Conservation (phyloP, 2,329 filamentous ascomycete species). For the Colletotrichum australisinense region DNA sequence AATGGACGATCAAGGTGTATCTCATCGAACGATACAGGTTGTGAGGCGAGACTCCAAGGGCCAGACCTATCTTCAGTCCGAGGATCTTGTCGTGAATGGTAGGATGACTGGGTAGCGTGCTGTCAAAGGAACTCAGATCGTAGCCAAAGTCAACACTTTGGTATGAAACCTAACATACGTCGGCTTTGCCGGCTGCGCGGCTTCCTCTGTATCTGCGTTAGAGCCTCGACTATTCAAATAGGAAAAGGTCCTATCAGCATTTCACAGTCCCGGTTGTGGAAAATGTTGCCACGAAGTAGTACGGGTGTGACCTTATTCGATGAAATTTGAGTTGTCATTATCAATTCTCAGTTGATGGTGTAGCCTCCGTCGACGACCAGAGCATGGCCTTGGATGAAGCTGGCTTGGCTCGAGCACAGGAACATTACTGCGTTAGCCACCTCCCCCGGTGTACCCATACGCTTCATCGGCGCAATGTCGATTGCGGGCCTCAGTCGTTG, state of each 20-base stretch:
- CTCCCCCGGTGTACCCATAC: slow-evolving; percentile 62
- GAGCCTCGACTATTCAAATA: not conserved
- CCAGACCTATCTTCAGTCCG: not conserved
- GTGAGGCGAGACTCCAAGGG: not conserved
- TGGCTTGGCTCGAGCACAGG: slow-evolving; percentile 58
- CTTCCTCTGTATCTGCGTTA: not conserved
- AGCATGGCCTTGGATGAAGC: slow-evolving; percentile 63
- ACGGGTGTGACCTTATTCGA: not conserved
- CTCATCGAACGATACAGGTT: not conserved
- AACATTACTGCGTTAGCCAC: slow-evolving; percentile 62
- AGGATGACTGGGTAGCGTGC: not conserved
- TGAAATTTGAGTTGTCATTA: not conserved
- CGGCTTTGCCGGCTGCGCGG: not conserved
- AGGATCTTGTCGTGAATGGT: not conserved
- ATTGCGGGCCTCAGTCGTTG: slow-evolving; percentile 53
- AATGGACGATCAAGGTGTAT: not conserved
- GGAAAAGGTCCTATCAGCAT: not conserved
- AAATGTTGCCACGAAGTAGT: not conserved
- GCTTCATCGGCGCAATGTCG: slow-evolving; percentile 60
- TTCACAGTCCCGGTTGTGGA: not conserved
- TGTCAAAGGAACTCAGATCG: not conserved
- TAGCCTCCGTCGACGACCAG: slow-evolving; percentile 66
- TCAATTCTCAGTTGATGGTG: slow-evolving; percentile 53
- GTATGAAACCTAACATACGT: not conserved
- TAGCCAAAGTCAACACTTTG: not conserved